These are phyloP conservation scores for Candida dajiaensis DNA, from an alignment of 805 yeast genomes.

Conservation along the genomic window DNA sequence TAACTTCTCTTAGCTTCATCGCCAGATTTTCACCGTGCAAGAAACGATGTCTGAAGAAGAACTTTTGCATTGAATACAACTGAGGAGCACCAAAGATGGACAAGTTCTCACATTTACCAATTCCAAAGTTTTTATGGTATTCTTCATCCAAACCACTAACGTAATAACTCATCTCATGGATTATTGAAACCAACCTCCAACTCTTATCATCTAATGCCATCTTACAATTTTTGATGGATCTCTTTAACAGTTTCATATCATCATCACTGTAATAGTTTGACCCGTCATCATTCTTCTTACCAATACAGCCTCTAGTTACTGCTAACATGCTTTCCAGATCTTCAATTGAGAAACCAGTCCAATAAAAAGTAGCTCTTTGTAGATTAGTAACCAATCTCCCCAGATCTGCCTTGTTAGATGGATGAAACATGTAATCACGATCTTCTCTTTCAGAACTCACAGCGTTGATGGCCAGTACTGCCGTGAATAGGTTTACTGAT, in stretches of 20 bases:
- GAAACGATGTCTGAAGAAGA: constrained; percentile 48
- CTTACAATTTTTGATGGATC: constrained; percentile 40
- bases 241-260: constrained; percentile 38
- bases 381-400: constrained; percentile 53
- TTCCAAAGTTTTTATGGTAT: constrained; percentile 37
- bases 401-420: constrained; percentile 46
- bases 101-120: constrained; percentile 29
- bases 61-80: constrained; percentile 42
- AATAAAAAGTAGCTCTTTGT: constrained; percentile 63
- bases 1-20: constrained; percentile 27
- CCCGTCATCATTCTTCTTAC: constrained; percentile 28
- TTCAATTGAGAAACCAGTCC: constrained; percentile 64
- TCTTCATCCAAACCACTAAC: constrained; percentile 38
- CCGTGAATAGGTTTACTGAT: constrained; percentile 56
- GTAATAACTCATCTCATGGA: constrained; percentile 64
- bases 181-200: constrained; percentile 52
- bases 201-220: constrained; percentile 44
- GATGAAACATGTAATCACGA: constrained; percentile 67
- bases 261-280: constrained; percentile 24
- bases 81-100: constrained; percentile 60
- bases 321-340: constrained; percentile 50
- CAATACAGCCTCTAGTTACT: constrained; percentile 41
- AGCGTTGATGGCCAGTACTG: constrained; percentile 67
- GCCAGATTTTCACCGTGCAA: constrained; percentile 27
- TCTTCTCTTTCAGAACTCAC: constrained; percentile 66